Percentiles rank a stretch among this genome's conserved stretches.
These are phyloP conservation scores for Botryotinia globosa DNA, from an alignment of 2,329 filamentous ascomycete species.

Conservation along the genomic window DNA sequence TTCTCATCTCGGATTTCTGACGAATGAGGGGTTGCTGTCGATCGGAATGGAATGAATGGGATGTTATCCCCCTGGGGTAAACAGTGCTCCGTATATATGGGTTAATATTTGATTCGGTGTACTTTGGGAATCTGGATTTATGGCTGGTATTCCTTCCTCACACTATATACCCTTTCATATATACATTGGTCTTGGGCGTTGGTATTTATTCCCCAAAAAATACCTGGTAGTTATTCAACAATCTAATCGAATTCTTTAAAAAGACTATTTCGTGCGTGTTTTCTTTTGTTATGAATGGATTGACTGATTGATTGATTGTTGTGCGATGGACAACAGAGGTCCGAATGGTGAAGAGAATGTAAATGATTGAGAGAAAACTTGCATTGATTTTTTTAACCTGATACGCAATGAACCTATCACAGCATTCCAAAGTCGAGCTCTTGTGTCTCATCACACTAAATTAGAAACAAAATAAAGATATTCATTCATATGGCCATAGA, in stretches of 20 bases:
- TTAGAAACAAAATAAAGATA: background rate
- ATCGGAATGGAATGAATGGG: background rate
- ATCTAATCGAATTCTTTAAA: background rate
- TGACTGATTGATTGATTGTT: background rate
- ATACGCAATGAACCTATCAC: background rate
- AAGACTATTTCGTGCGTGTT: background rate
- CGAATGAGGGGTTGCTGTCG: background rate
- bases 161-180: conserved; percentile 14
- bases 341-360: background rate
- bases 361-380: background rate
- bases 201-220: conserved; percentile 1
- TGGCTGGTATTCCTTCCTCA: conserved; percentile 14
- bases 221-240: background rate
- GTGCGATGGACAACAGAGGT: background rate
- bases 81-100: conserved; percentile 11
- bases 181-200: background rate
- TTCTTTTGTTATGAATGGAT: background rate
- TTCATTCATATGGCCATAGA: background rate
- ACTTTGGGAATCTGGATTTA: conserved; percentile 17
- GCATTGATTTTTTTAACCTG: background rate
- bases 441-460: background rate
- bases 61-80: background rate
- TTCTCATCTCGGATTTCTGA: background rate
- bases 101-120: background rate
- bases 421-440: background rate